These are phyloP conservation scores for Termitomyces sp. DNA, from an alignment of 768 basidiomycete genomes.

Conservation along the genomic window DNA sequence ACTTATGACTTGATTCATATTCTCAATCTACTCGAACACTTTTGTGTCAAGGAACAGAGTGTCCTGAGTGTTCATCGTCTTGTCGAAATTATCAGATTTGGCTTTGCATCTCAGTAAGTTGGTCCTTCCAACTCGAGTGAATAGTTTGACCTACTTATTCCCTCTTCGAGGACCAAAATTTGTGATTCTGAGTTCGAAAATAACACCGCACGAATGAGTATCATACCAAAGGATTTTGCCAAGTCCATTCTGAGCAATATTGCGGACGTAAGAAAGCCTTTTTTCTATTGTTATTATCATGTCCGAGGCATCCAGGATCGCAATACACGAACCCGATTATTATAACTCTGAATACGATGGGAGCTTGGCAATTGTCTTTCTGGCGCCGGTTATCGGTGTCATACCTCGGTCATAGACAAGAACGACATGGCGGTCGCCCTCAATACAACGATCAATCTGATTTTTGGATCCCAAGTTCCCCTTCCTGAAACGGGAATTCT, in stretches of 20 bases:
- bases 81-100: conserved; percentile 81
- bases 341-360: conserved; percentile 82
- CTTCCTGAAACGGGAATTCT: conserved; percentile 86
- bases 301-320: conserved; percentile 44
- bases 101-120: conserved; percentile 42
- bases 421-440: conserved; percentile 83
- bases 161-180: conserved; percentile 60
- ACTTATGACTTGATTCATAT: conserved; percentile 59
- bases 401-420: conserved; percentile 77
- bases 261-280: conserved; percentile 63
- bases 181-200: conserved; percentile 73
- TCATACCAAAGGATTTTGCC: conserved; percentile 69
- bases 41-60: conserved; percentile 46
- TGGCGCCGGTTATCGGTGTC: conserved; percentile 48
- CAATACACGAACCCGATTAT: conserved; percentile 73
- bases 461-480: conserved; percentile 87
- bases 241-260: conserved; percentile 57
- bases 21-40: conserved; percentile 90
- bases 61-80: conserved; percentile 70
- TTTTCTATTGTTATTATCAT: not conserved
- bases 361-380: conserved; percentile 10
- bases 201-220: conserved; percentile 46
- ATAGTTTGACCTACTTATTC: not conserved
- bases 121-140: not conserved
- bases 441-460: conserved; percentile 84